These are phyloP conservation scores for Entomophthora muscae DNA, from an alignment of 371 early-diverging fungal species.

Conservation along the genomic window DNA sequence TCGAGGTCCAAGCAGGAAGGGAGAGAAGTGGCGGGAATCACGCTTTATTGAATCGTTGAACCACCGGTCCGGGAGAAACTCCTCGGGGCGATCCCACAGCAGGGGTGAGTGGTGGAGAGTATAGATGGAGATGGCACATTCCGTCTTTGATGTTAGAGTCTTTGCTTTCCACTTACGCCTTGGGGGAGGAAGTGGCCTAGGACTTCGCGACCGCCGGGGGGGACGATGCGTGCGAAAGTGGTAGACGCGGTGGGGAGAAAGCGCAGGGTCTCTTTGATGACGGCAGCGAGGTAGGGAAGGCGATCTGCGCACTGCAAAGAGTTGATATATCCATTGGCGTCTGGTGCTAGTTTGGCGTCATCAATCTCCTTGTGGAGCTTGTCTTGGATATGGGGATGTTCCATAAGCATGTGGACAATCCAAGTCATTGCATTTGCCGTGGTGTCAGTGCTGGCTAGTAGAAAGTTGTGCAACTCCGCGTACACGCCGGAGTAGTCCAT, in stretches of 20 bases:
- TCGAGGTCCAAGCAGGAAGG: background rate
- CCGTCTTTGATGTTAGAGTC: constrained; percentile 11
- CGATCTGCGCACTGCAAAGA: background rate
- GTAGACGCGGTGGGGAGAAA: background rate
- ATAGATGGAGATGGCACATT: background rate
- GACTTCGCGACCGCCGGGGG: constrained; percentile 19
- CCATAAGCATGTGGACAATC: background rate
- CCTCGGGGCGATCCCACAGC: background rate
- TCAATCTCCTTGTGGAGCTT: background rate
- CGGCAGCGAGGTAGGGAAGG: constrained; percentile 6
- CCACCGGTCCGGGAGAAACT: background rate
- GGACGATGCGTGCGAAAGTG: background rate
- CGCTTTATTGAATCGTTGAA: background rate
- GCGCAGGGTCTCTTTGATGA: constrained; percentile 7
- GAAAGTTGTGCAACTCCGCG: background rate
- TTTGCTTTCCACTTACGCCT: constrained; percentile 27
- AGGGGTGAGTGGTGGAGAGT: background rate
- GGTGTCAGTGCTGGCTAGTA: background rate
- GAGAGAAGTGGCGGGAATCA: background rate
- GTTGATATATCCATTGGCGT: background rate
- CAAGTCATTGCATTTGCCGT: background rate
- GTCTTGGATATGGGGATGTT: background rate
- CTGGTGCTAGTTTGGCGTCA: too few relatives aligned
- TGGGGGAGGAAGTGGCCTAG: constrained; percentile 39
- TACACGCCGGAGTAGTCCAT: too few relatives aligned